Evolutionary conservation across 306 rosid genomes (phyloP).

Genomic region (Quercus engelmannii): DNA sequence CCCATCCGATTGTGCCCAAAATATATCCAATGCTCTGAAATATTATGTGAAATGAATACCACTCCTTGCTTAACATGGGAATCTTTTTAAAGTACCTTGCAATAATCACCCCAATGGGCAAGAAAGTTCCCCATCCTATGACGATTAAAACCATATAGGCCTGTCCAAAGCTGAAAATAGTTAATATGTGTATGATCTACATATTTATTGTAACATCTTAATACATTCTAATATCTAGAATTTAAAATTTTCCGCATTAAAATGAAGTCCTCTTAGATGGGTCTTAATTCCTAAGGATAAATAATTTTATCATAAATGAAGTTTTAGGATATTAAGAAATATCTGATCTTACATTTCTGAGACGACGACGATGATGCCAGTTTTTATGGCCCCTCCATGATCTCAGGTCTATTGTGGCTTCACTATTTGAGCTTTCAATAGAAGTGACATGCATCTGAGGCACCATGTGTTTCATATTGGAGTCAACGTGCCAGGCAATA

Average conservation of each 20-base stretch:
- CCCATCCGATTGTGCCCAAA: slow-evolving; percentile 55
- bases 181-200: not conserved
- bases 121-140: slow-evolving; percentile 58
- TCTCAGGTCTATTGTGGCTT: slow-evolving; percentile 16
- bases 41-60: slow-evolving; percentile 36
- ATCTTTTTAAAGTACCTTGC: slow-evolving; percentile 44
- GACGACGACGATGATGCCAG: slow-evolving; percentile 14
- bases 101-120: slow-evolving; percentile 50
- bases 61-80: slow-evolving; percentile 31
- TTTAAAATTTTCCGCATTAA: not conserved
- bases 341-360: slow-evolving; percentile 35
- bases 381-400: slow-evolving; percentile 4
- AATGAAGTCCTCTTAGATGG: not conserved
- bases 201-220: too few relatives aligned
- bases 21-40: slow-evolving; percentile 46
- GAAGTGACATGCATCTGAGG: slow-evolving; percentile 5
- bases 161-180: slow-evolving; percentile 19
- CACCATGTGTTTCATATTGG: slow-evolving; percentile 8
- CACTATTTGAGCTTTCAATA: slow-evolving; percentile 18
- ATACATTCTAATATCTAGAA: too few relatives aligned
- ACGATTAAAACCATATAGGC: slow-evolving; percentile 30
- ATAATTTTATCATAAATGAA: not conserved
- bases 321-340: not conserved
- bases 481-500: not conserved
- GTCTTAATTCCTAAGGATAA: not conserved